Conservation (phyloP, 2,329 filamentous ascomycete genomes). For the Monilinia laxa region DNA sequence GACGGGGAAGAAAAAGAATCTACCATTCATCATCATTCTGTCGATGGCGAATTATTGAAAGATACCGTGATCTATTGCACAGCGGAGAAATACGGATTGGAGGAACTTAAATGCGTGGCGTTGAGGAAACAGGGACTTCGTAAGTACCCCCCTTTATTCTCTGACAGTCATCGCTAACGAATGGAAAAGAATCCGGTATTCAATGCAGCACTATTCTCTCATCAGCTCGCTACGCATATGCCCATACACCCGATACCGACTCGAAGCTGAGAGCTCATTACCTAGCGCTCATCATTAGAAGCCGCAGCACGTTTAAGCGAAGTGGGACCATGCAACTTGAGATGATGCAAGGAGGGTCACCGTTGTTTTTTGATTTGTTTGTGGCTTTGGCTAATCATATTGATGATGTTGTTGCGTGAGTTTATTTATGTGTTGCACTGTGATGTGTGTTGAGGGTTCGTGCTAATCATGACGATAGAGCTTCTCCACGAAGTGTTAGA, state of each 20-base stretch:
- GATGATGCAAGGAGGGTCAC: constrained; percentile 81
- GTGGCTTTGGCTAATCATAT: constrained; percentile 92
- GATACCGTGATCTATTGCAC: constrained; percentile 91
- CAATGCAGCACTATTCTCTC: constrained; percentile 84
- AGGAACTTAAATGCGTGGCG: constrained; percentile 80
- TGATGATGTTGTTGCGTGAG: constrained; percentile 63
- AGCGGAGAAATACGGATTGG: constrained; percentile 78
- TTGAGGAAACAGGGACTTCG: constrained; percentile 86
- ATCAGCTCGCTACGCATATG: constrained; percentile 87
- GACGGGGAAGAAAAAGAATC: constrained; percentile 61
- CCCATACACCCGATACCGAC: constrained; percentile 83
- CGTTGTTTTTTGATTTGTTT: constrained; percentile 90
- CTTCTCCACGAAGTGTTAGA: constrained; percentile 38
- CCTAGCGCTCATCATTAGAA: constrained; percentile 86
- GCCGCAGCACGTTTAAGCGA: constrained; percentile 83
- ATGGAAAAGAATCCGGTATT: constrained; percentile 72
- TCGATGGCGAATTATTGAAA: constrained; percentile 71
- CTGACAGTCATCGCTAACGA: constrained; percentile 46
- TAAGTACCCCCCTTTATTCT: constrained; percentile 50
- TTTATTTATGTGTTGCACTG: constrained; percentile 23
- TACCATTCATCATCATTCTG: constrained; percentile 66
- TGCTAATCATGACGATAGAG: constrained; percentile 27
- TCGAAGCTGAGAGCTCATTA: constrained; percentile 91
- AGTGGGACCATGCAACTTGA: constrained; percentile 95
- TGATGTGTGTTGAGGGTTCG: background rate